Base-by-base conservation (phyloP, 345 rosid species). In the Combretum micranthum region DNA sequence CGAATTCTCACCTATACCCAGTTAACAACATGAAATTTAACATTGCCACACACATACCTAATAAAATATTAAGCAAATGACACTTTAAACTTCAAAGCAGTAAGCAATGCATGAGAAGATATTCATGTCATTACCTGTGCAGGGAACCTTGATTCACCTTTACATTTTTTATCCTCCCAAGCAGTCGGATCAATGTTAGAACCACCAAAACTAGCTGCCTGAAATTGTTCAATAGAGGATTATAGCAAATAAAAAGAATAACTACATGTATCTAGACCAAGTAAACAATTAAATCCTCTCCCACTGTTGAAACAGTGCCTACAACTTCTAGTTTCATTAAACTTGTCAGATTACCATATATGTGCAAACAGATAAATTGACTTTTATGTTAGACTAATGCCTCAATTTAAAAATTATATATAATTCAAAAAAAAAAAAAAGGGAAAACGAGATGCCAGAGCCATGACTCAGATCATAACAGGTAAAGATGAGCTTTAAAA, bases 121-220 rank as follows among this genome's bases (percentile, higher is more conserved):
- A 64, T 20, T 55, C 56, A 17, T 42, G 37, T 42, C 20, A 48
- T 66, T 44, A 93, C 99, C 91, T 93, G 99, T 64, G 99, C 99
- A 64, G 99, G 97, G 58, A 93, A 93, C 75, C 99, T 83, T 6
- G 97, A 89, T 71, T 93, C 97, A 22, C 99, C 99, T 85, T 93
- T 93, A 74, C 91, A 85, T 65, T 93, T 93, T 63, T 89, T 93
- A 78, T 93, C 97, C 76, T 89, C 99, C 99, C 99, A 93, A 23
- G 99, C 99, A 73, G 97, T 93, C 57, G 97, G 94, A 69, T 93
- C 99, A 22, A 93, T 93, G 75, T 93, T 89, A 19, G 96, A 85
- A 65, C 99, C 97, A 52, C 99, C 97, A 79, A 93, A 93, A 69
- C 90, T 79, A 60, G 85, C 71, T 57, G 99, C 99, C 97, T 93